Evolutionary conservation across 305 asterid species (phyloP), one percentile per base, ranked within the genome.

Genomic region (Caryopteris hybrid): DNA sequence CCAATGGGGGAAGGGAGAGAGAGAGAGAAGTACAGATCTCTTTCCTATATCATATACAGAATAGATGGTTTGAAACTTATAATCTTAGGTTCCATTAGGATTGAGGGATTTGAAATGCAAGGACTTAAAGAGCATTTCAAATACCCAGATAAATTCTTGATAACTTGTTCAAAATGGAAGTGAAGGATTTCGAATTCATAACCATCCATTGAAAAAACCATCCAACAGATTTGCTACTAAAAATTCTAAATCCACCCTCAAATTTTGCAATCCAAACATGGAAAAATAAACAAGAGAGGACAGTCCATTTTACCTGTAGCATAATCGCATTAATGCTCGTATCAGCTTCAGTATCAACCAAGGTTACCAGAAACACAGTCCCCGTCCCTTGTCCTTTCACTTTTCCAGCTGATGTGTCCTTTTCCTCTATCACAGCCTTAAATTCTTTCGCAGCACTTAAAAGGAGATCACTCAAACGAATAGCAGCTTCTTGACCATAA

Each of bases 361-460:
- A 58, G 23, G 95, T 90, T 5, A 95, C 96, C 91, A 85, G 41
- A 23, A 84, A 81, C 43, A 95, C 23, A n/a, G 89, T 79, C n/a
- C 99, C 98, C 3, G 98, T 90, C 66, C 99, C 99, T 81, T 95
- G 98, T 21, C 98, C 99, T 72, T 88, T 95, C 12, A 82, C 97
- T 84, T 92, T 92, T 42, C 98, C 98, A 4, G 84, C 96, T 10
- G 99, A 89, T 20, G 86, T 58, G 72, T 92, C 98, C 71, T 76
- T 88, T 10, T 92, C 99, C 80, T 92, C 98, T 0, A 89, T 76
- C 52, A 86, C 69, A 8, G 96, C 97, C 81, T 52, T 86, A 45
- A 86, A 92, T 77, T 95, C 98, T 79, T 92, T 88, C 0, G 88
- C 81, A 58, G 78, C 25, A 72, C 86, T 78, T 4, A 92, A 81